These are phyloP conservation scores for Septoria linicola DNA, from an alignment of 2,329 filamentous ascomycete species.

Conservation along the genomic window DNA sequence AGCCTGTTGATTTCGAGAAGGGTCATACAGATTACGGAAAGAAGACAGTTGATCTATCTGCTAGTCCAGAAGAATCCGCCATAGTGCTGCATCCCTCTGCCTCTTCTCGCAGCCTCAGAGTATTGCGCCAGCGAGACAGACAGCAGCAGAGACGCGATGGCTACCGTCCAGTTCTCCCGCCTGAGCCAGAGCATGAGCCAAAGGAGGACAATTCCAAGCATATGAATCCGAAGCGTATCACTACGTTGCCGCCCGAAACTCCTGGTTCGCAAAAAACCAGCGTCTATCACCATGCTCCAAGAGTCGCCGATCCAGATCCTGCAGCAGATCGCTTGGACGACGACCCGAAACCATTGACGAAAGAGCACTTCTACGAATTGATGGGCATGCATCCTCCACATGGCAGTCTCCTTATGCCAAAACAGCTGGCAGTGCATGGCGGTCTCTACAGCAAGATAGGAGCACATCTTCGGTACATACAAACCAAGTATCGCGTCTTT, in stretches of 20 bases:
- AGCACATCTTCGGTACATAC: conserved; percentile 23
- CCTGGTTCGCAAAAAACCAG: conserved; percentile 17
- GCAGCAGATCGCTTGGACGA: conserved; percentile 30
- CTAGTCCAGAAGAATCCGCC: conserved; percentile 21
- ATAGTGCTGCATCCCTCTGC: conserved; percentile 18
- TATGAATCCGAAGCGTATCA: conserved; percentile 11
- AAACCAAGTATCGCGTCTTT: conserved; percentile 36
- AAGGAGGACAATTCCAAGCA: not conserved
- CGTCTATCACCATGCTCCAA: conserved; percentile 20
- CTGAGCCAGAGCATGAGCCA: not conserved
- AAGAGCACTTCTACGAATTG: conserved; percentile 34
- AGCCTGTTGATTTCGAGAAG: conserved; percentile 26
- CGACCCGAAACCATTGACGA: conserved; percentile 24
- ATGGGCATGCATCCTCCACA: conserved; percentile 34
- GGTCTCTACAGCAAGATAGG: conserved; percentile 33
- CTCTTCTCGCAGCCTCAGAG: conserved; percentile 13
- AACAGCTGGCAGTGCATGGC: conserved; percentile 29
- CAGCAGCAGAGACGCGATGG: conserved; percentile 6
- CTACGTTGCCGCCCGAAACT: conserved; percentile 14
- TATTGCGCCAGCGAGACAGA: not conserved
- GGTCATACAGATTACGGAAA: conserved; percentile 28
- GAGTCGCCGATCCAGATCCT: conserved; percentile 31
- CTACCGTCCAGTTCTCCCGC: not conserved
- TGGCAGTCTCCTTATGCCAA: conserved; percentile 25
- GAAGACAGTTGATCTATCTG: conserved; percentile 17